These are phyloP conservation scores for Auriscalpium vulgare DNA, from an alignment of 768 basidiomycete species.

Conservation along the genomic window DNA sequence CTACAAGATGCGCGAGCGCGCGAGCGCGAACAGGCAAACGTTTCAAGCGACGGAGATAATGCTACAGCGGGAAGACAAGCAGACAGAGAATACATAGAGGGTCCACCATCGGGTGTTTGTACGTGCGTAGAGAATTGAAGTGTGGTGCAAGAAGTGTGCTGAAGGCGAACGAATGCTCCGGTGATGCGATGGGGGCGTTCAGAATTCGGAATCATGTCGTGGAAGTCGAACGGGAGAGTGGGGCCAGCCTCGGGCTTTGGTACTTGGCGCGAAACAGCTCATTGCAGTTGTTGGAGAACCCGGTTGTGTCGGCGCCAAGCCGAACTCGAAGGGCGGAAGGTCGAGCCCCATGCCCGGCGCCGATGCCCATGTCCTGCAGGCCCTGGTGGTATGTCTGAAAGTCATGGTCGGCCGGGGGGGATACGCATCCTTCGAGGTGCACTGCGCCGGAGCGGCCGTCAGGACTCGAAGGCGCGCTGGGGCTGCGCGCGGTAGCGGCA, in stretches of 20 bases:
- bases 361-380: slow-evolving; percentile 9
- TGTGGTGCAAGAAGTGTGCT: too few species aligned
- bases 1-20: too few species aligned
- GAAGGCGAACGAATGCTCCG: too few species aligned
- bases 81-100: too few species aligned
- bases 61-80: too few species aligned
- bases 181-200: neutral
- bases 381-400: slow-evolving; percentile 12
- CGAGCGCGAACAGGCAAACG: too few species aligned
- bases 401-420: slow-evolving; percentile 1
- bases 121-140: too few species aligned
- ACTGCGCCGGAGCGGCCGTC: neutral
- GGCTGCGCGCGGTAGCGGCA: slow-evolving; percentile 10
- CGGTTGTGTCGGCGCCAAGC: neutral
- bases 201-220: slow-evolving; percentile 11
- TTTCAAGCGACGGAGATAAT: too few species aligned
- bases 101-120: too few species aligned
- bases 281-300: slow-evolving; percentile 5
- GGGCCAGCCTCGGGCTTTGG: slow-evolving; percentile 1
- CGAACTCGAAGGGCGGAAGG: slow-evolving; percentile 8
- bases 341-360: slow-evolving; percentile 11
- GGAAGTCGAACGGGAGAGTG: slow-evolving; percentile 10
- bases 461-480: slow-evolving; percentile 6
- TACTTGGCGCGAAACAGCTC: neutral
- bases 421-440: neutral